Evolutionary conservation across 192 early-diverging fungal genomes (phyloP).

Genomic region (Paraglomus occultum): DNA sequence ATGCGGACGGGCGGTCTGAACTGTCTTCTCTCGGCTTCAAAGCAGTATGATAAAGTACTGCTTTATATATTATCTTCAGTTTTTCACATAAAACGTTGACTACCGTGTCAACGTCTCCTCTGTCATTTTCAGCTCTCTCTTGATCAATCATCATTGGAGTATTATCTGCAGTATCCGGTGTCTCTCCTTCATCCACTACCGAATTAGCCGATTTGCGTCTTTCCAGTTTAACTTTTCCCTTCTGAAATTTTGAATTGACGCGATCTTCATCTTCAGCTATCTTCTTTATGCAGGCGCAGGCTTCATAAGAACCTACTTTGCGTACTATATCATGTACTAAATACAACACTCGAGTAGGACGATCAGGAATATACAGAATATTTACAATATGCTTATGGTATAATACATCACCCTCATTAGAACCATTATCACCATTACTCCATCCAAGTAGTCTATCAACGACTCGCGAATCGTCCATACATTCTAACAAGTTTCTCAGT

Average conservation of each 20-base stretch:
- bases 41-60: conserved; percentile 21
- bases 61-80: conserved; percentile 24
- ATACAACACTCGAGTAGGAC: conserved; percentile 16
- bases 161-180: neutral
- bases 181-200: neutral
- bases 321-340: conserved; percentile 23
- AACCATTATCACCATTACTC: neutral
- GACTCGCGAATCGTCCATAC: conserved; percentile 29
- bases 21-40: conserved; percentile 14
- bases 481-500: conserved; percentile 24
- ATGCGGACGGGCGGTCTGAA: conserved; percentile 2
- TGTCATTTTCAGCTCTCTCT: neutral
- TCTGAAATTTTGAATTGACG: neutral
- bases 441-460: conserved; percentile 26
- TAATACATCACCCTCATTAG: neutral
- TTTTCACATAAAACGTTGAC: neutral
- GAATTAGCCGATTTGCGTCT: conserved; percentile 1
- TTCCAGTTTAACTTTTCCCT: conserved; percentile 14
- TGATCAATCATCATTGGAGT: conserved; percentile 12
- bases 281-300: conserved; percentile 18
- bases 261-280: conserved; percentile 22
- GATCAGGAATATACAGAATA: conserved; percentile 5
- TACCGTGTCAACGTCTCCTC: neutral
- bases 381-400: conserved; percentile 26
- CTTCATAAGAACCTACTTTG: conserved; percentile 29